Conservation (phyloP, 768 basidiomycete species). For the Lactifluus rugatus region DNA sequence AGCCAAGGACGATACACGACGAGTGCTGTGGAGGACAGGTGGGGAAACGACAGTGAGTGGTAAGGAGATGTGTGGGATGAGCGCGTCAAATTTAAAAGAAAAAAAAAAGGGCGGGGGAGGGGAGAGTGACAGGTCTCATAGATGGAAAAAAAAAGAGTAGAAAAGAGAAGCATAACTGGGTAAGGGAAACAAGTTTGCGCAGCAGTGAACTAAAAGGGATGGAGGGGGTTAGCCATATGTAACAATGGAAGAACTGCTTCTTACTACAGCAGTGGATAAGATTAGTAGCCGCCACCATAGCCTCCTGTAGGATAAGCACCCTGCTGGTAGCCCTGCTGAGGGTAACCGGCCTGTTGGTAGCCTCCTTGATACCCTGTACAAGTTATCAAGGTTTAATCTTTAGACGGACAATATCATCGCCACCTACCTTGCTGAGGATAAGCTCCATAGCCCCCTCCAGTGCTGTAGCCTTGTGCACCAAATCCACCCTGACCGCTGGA, state of each 20-base stretch:
- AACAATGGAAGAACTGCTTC: neutral
- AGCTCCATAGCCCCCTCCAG: too few species aligned
- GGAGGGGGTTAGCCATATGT: neutral
- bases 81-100: slow-evolving; percentile 27
- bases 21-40: slow-evolving; percentile 24
- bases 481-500: slow-evolving; percentile 24
- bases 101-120: slow-evolving; percentile 5
- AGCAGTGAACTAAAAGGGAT: neutral
- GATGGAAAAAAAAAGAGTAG: slow-evolving; percentile 11
- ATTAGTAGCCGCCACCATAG: slow-evolving; percentile 19
- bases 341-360: neutral
- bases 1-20: slow-evolving; percentile 33
- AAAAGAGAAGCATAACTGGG: slow-evolving; percentile 8
- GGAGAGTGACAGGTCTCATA: neutral
- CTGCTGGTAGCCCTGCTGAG: slow-evolving; percentile 13
- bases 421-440: neutral
- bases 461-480: neutral
- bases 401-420: too few species aligned
- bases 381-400: neutral
- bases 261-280: neutral
- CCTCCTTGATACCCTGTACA: neutral
- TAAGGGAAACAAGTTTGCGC: slow-evolving; percentile 1
- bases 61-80: slow-evolving; percentile 30
- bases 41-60: slow-evolving; percentile 30
- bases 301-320: neutral